phyloP scores from a whole-genome alignment of 257 asterid species.

The Fraxinus pennsylvanica region DNA sequence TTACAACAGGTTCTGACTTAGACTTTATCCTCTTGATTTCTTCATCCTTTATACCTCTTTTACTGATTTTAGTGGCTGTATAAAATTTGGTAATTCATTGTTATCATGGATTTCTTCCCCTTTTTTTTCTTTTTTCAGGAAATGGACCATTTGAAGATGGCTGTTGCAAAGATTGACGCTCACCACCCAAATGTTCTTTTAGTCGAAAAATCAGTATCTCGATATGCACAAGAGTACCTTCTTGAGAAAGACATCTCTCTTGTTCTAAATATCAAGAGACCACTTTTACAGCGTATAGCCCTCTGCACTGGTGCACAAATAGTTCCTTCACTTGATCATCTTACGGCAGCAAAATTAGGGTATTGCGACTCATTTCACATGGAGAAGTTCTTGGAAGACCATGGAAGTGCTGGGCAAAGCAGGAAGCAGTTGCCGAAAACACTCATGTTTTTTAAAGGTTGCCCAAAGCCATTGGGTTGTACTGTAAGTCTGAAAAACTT shows the following conservation, averaged over 20 bases:
- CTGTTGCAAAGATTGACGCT: conserved; percentile 78
- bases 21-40: conserved; percentile 11
- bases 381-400: conserved; percentile 72
- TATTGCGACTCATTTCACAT: conserved; percentile 71
- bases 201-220: conserved; percentile 80
- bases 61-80: neutral
- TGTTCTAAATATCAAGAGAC: conserved; percentile 77
- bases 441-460: conserved; percentile 82
- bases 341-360: conserved; percentile 64
- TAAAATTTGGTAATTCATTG: conserved; percentile 3
- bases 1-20: conserved; percentile 66
- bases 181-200: conserved; percentile 77
- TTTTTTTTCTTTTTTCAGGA: conserved; percentile 46
- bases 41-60: neutral
- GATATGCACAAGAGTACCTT: conserved; percentile 83
- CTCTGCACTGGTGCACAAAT: conserved; percentile 82
- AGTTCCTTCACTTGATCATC: conserved; percentile 69
- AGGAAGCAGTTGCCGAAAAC: conserved; percentile 68
- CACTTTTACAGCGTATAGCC: conserved; percentile 79
- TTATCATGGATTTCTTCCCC: conserved; percentile 17
- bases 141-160: conserved; percentile 89
- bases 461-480: conserved; percentile 84
- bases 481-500: conserved; percentile 54
- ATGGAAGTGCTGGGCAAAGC: conserved; percentile 70
- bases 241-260: conserved; percentile 77